A percentile compares a stretch with the other conserved stretches of the same genome.
Conservation (phyloP, 2,329 filamentous ascomycete genomes). For the Trichothecium roseum region DNA sequence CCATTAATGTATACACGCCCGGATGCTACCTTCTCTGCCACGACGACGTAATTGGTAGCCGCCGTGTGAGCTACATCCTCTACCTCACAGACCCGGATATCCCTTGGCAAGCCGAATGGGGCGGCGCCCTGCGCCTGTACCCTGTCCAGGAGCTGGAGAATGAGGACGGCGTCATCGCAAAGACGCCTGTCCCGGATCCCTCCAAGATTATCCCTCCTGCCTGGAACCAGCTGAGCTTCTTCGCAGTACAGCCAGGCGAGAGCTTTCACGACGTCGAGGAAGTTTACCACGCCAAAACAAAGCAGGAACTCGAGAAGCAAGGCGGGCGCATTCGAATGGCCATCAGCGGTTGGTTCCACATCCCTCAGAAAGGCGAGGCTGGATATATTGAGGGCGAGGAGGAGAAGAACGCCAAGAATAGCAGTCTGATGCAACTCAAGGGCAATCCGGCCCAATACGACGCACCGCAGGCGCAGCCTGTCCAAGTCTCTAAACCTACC, state of each 20-base stretch:
- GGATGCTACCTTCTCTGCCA: conserved; percentile 94
- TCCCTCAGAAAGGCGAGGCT: conserved; percentile 87
- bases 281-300: conserved; percentile 64
- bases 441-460: conserved; percentile 88
- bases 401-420: conserved; percentile 79
- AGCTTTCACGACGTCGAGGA: conserved; percentile 99
- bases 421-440: conserved; percentile 85
- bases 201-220: conserved; percentile 81
- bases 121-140: conserved; percentile 81
- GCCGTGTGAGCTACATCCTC: conserved; percentile 91
- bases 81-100: conserved; percentile 89
- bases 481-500: conserved; percentile 28
- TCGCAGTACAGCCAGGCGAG: conserved; percentile 94
- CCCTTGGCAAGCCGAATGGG: conserved; percentile 86
- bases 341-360: conserved; percentile 98
- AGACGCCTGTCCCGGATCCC: conserved; percentile 69
- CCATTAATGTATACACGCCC: conserved; percentile 96
- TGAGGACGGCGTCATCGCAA: conserved; percentile 62
- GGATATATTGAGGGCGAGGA: conserved; percentile 83
- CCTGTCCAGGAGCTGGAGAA: conserved; percentile 52
- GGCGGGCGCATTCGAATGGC: conserved; percentile 85
- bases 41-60: conserved; percentile 96
- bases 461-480: conserved; percentile 54
- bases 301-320: conserved; percentile 53
- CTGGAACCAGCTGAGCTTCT: conserved; percentile 97